Evolutionary conservation across 73 alveolate species (phyloP), one percentile per base, ranked within the genome.

Genomic region (Breviolum minutum): DNA sequence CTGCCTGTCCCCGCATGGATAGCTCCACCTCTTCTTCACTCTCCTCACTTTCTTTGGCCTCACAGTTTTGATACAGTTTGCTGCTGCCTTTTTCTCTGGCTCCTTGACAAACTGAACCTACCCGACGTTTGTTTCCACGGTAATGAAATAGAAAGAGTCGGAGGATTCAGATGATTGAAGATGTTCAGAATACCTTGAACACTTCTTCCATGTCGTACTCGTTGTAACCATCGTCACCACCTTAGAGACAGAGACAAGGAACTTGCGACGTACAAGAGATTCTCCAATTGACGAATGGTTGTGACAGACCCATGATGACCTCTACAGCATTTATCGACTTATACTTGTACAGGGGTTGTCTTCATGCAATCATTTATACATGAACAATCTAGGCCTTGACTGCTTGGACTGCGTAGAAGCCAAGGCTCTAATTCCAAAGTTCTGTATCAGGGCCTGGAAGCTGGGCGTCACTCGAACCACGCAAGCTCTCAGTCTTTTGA

Each of bases 141-240:
- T 40, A 2, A 40, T 40, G 3, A 40, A 40, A 40, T 40, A 40
- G 0, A n/a, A n/a, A 68, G 77, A 68, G n/a, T 22, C 4, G 24
- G 77, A 68, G 54, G 54, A 40, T 40, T 40, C 54, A 40, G 54
- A 19, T 22, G 40, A 73, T 73, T 73, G 83, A 60, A 17, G 12
- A n/a, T 17, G 12, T n/a, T 88, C 48, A 19, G 17, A 13, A 29
- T 6, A 80, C 98, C 98, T 92, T 92, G 80, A 92, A 92, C 24
- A 92, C 98, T 62, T 92, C 98, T 54, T 92, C 98, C 98, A 92
- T 92, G 66, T 92, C 98, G 80, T 92, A 92, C 73, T 92, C 98
- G 48, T 92, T 92, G 98, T 60, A 92, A 7, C 90, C 87, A 48
- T 92, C 98, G 30, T 92, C 86, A 24, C 63, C 94, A 27, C 94